Evolutionary conservation across 139 green algal genomes (phyloP).

Genomic region (Tetraselmis striata): DNA sequence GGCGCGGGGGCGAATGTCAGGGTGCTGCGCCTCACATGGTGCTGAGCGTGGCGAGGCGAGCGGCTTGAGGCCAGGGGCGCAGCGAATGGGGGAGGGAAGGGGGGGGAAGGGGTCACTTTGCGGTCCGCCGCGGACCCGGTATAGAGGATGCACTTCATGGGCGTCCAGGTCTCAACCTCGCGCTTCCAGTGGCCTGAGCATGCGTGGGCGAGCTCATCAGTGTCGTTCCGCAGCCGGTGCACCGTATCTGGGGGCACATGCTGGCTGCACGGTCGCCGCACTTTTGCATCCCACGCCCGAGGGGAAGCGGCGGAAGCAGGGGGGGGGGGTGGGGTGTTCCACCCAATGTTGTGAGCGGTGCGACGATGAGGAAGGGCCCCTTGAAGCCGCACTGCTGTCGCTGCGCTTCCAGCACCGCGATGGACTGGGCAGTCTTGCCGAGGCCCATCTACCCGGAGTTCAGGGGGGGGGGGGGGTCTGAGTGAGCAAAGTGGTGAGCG

Average conservation of each 20-base stretch:
- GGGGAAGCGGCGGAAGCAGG: no score
- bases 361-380: slow-evolving; percentile 85
- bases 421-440: slow-evolving; percentile 77
- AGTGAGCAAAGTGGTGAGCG: not conserved
- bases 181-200: slow-evolving; percentile 74
- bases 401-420: slow-evolving; percentile 62
- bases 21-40: not conserved
- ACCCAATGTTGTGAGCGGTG: slow-evolving; percentile 82
- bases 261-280: no score
- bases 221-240: no score
- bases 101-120: no score
- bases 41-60: no score
- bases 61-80: no score
- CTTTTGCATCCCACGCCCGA: no score
- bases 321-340: not conserved
- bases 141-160: slow-evolving; percentile 71
- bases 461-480: not conserved
- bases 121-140: slow-evolving; percentile 46
- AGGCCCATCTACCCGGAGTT: slow-evolving; percentile 75
- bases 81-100: no score
- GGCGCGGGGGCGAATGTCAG: not conserved
- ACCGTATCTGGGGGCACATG: no score
- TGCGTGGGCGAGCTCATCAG: not conserved
- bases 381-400: slow-evolving; percentile 34
- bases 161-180: slow-evolving; percentile 85